Evolutionary conservation across 306 rosid genomes (phyloP).

Genomic region (Dryas alaskensis): DNA sequence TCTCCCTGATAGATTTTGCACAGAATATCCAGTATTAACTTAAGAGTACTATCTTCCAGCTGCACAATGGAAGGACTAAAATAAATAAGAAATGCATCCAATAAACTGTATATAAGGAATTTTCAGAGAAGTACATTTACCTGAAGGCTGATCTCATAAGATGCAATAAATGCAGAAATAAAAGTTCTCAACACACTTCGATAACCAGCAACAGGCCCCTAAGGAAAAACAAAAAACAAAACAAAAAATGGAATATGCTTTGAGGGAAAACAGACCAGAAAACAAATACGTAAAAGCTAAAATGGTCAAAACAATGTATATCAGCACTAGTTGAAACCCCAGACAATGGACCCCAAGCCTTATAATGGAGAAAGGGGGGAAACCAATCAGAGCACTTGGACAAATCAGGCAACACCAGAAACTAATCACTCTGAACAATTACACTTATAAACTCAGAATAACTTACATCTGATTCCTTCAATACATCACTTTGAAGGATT

Average conservation of each 20-base stretch:
- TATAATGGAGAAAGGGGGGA: slow-evolving; percentile 5
- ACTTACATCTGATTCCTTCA: slow-evolving; percentile 84
- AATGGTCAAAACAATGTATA: slow-evolving; percentile 5
- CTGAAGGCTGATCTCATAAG: slow-evolving; percentile 86
- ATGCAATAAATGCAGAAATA: slow-evolving; percentile 85
- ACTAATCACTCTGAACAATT: slow-evolving; percentile 18
- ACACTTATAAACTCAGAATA: slow-evolving; percentile 29
- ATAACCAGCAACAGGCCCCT: slow-evolving; percentile 83
- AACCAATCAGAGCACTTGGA: slow-evolving; percentile 4
- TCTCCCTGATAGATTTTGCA: slow-evolving; percentile 92
- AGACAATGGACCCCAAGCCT: slow-evolving; percentile 15
- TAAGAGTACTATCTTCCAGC: slow-evolving; percentile 58
- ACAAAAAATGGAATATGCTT: slow-evolving; percentile 15
- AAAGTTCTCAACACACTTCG: slow-evolving; percentile 86
- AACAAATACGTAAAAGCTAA: not conserved
- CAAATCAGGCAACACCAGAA: slow-evolving; percentile 22
- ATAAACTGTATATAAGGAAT: slow-evolving; percentile 21
- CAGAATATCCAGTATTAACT: slow-evolving; percentile 72
- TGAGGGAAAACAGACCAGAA: not conserved
- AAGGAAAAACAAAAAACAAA: not conserved
- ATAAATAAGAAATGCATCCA: slow-evolving; percentile 35
- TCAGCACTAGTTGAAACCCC: not conserved
- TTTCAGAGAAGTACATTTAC: slow-evolving; percentile 39
- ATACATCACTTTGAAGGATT: slow-evolving; percentile 68
- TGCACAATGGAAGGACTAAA: slow-evolving; percentile 42